Evolutionary conservation across 768 basidiomycete genomes (phyloP).

Genomic region (Naganishia vaughanmartiniae): DNA sequence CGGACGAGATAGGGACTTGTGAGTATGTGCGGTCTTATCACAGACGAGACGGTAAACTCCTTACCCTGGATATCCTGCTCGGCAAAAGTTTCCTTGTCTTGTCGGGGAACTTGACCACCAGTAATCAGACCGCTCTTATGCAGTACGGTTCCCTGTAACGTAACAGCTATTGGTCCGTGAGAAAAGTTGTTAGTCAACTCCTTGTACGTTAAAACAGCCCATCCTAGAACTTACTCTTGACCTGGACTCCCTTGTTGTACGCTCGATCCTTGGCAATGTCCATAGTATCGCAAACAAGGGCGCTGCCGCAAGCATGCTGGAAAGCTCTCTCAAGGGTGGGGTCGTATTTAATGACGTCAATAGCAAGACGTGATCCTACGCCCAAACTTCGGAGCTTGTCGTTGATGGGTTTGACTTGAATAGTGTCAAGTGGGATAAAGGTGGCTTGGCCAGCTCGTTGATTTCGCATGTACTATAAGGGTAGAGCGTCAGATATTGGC

Average conservation of each 20-base stretch:
- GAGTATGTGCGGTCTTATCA: background rate
- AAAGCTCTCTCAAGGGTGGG: constrained; percentile 86
- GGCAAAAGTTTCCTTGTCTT: constrained; percentile 11
- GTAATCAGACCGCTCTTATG: constrained; percentile 97
- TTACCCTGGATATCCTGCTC: constrained; percentile 18
- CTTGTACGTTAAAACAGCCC: background rate
- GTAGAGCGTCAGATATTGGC: background rate
- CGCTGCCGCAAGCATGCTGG: constrained; percentile 92
- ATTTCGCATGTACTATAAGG: constrained; percentile 83
- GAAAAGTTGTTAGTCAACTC: constrained; percentile 9
- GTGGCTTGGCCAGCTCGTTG: constrained; percentile 94
- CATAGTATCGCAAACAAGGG: constrained; percentile 92
- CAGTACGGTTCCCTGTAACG: constrained; percentile 92
- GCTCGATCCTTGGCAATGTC: constrained; percentile 85
- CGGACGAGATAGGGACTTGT: background rate
- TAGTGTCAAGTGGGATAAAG: constrained; percentile 96
- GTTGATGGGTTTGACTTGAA: constrained; percentile 86
- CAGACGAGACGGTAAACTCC: background rate
- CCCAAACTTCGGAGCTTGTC: constrained; percentile 92
- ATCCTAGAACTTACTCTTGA: constrained; percentile 70
- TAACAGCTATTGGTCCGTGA: constrained; percentile 66
- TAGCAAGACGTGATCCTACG: constrained; percentile 78
- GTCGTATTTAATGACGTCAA: constrained; percentile 80
- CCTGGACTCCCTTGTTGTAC: constrained; percentile 91
- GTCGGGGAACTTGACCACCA: constrained; percentile 65